Base-by-base conservation (phyloP, 768 basidiomycete genomes). In the Scleroderma citrinum region DNA sequence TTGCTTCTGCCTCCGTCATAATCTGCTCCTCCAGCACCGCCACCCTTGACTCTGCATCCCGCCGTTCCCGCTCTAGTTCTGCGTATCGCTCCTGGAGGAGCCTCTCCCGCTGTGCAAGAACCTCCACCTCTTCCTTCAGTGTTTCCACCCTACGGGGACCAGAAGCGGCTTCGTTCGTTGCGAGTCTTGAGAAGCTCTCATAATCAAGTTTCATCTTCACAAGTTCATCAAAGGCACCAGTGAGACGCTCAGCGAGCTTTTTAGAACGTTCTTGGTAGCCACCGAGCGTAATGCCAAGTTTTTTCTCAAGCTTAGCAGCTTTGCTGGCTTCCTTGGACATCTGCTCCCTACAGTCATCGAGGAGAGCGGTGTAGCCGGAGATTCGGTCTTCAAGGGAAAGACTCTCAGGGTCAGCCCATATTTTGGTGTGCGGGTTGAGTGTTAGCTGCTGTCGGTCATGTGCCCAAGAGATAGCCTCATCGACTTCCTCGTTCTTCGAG, bases 61-160 rank as follows among this genome's bases (percentile, higher is more conserved):
- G 69, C 57, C 80, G 73, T 68, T 92, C 86, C 49, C 73, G 70
- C 49, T 85, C 81, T 53, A 98, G 65, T 57, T 93, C 93, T n/a
- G 80, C 82, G 66, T 95, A 96, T 43, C 81, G 72, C 56, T 77
- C 77, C 69, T 99, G 96, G 56, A 96, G 69, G 57, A 80, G 67
- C 47, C 76, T 71, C 69, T 97, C 96, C 56, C 88, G 74, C 50
- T 75, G 70, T 63, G 90, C 85, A 24, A 98, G 74, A 53, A 70
- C 73, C 32, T 87, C 85, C 20, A 97, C 94, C 63, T 97, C 94
- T 58, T 92, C 91, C 63, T 82, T 82, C 56, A 96, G 76, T n/a
- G 75, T 71, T 42, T 81, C 82, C 44, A 92, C 75, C 38, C 95
- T 71, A 47, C 82, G 76, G 10, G 94, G 93, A 3, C 87, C 91